Base-by-base conservation (phyloP, 192 early-diverging fungal species). In the Dispira parvispora region DNA sequence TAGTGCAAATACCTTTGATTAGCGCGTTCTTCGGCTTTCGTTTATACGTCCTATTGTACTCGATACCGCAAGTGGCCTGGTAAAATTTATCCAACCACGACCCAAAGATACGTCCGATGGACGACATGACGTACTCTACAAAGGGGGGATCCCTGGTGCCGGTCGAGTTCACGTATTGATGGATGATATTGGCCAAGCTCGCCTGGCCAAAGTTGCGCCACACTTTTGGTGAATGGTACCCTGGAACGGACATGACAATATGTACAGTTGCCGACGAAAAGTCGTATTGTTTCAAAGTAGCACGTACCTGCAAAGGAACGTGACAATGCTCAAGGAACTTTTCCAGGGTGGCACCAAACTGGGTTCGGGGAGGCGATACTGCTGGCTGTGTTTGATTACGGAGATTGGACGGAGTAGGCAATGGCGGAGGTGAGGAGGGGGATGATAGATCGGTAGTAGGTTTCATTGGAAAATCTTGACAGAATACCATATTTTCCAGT, bases 401-500 rank as follows among this genome's bases (percentile, higher is more conserved):
- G 8, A 4, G 4, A 20, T 8, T 1, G 8, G 49, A 18, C 49
- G 3, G n/a, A 8, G 23, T 23, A 50, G 49, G 49, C n/a, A 23
- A 20, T 1, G 55, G 26, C 11, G 55, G 9, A 16, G n/a, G 9
- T 9, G 28, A 23, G 55, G 55, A 26, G 18, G 50, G 21, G 13
- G 50, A 18, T 11, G 18, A n/a, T 16, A 38, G 25, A 27, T n/a
- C 55, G 1, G 0, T 25, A 11, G 55, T 6, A 38, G 32, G 32
- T 38, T 4, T 38, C 32, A 38, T 57, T 27, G 55, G 55, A 44
- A 61, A 61, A 44, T 61, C 58, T 44, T 61, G 58, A 25, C 58
- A 61, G 44, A 61, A 61, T 0, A 61, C n/a, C 6, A 38, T 43
- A n/a, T 61, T 61, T n/a, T 61, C 58, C 58, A 61, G 23, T 8